These are phyloP conservation scores for Chlorella sorokiniana DNA, from an alignment of 139 green algal species.

Conservation along the genomic window DNA sequence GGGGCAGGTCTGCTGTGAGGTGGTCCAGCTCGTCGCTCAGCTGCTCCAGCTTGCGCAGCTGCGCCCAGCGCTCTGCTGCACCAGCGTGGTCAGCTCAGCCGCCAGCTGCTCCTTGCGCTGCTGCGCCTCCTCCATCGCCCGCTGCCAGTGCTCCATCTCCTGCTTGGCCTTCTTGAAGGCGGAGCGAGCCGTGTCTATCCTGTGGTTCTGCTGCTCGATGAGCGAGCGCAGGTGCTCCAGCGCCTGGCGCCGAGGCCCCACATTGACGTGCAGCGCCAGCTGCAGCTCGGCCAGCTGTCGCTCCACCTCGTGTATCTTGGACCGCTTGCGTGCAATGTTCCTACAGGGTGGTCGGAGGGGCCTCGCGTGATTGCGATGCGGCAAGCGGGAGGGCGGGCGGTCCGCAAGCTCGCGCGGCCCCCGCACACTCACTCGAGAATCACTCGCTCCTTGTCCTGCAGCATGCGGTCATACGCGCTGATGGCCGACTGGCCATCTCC, in stretches of 20 bases:
- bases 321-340: constrained; percentile 57
- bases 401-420: not conserved
- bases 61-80: constrained; percentile 57
- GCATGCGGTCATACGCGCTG: constrained; percentile 17
- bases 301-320: constrained; percentile 63
- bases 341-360: constrained; percentile 26
- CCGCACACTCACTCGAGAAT: constrained; percentile 42
- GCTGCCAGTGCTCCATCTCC: constrained; percentile 17
- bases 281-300: constrained; percentile 60
- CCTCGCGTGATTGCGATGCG: not conserved
- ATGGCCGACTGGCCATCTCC: constrained; percentile 7
- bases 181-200: constrained; percentile 39
- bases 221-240: constrained; percentile 63
- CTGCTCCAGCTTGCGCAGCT: constrained; percentile 45
- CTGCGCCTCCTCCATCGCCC: constrained; percentile 50
- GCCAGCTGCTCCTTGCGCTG: constrained; percentile 62
- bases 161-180: constrained; percentile 22
- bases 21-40: constrained; percentile 27
- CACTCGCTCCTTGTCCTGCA: constrained; percentile 64
- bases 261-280: constrained; percentile 55
- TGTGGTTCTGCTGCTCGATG: constrained; percentile 65
- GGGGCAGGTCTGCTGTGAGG: not conserved
- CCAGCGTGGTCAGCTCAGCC: constrained; percentile 64
- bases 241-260: constrained; percentile 48
- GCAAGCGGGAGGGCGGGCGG: not conserved